Base-by-base conservation (phyloP, 441 rosid species). In the Geranium incanum region DNA sequence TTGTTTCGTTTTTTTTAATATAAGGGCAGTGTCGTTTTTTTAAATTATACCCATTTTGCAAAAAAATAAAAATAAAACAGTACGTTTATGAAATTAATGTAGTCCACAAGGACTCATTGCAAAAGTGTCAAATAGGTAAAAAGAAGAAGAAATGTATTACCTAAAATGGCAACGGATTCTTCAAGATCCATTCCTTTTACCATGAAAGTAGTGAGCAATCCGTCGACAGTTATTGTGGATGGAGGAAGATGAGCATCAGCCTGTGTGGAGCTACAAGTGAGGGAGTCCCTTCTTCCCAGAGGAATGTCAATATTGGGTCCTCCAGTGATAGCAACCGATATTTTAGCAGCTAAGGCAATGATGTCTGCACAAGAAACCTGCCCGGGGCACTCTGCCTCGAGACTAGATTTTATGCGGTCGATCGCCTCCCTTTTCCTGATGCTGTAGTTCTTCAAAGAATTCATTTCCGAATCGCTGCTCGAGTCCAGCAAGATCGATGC, bases 291-390 rank as follows among this genome's bases (percentile, higher is more conserved):
- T 74, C 82, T 79, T 50, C 81, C 85, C 0, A 77, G 76, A 63
- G 85, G 84, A 23, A 79, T 70, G 66, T 65, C 74, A 37, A 81
- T 70, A 4, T 68, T 55, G 3, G 85, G 85, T 52, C 85, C 81
- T 36, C 82, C 81, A 0, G 82, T 52, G 11, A 81, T 38, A 36
- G 78, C 73, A 12, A 81, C 80, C 9, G 84, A 33, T 37, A 76
- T 80, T 59, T 72, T 59, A 15, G 82, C 82, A 13, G 77, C 80
- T 57, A 81, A 74, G 43, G 79, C 80, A 11, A 79, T 75, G 23
- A 79, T 72, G 68, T 81, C 84, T 38, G 82, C 84, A 66, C 80
- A 79, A 1, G 82, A 79, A 0, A 77, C 84, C 57, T 65, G 74
- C 48, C 77, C 77, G 0, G 77, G 80, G 72, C 84, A 72, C 68